These are phyloP conservation scores for Persicaria tinctoria DNA, from an alignment of 148 eudicot species.

Conservation along the genomic window DNA sequence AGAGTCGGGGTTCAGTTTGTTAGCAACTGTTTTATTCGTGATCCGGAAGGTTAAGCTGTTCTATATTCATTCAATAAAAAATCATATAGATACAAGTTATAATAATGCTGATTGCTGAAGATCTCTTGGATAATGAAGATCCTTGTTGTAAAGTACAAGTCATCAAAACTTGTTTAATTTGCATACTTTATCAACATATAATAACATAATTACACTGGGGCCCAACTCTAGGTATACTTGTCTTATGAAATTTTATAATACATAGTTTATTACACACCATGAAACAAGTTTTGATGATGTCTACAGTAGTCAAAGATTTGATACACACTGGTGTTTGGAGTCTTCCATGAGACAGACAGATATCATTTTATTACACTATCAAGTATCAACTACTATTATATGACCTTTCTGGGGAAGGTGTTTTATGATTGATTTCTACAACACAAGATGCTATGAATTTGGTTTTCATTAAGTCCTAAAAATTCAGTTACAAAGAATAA, in stretches of 20 bases:
- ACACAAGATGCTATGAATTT: background rate
- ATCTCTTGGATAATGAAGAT: background rate
- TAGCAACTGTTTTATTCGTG: background rate
- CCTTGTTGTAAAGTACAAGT: slow-evolving; percentile 2
- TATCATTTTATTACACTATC: background rate
- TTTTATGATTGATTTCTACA: background rate
- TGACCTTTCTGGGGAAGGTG: background rate
- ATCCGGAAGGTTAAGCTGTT: background rate
- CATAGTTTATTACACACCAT: background rate
- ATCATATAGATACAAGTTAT: background rate
- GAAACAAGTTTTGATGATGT: background rate
- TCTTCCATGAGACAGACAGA: background rate
- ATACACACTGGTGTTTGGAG: background rate
- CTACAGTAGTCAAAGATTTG: background rate
- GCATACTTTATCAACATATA: slow-evolving; percentile 4
- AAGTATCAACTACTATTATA: background rate
- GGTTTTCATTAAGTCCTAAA: background rate
- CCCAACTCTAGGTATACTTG: background rate
- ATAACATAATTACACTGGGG: background rate
- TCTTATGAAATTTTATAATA: background rate
- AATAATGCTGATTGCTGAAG: background rate
- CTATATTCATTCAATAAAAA: background rate
- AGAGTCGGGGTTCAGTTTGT: background rate
- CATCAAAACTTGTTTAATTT: slow-evolving; percentile 3
- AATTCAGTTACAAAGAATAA: background rate